phyloP scores from a whole-genome alignment of 108 stramenopile species.

The Pseudonitzschia multistriata region DNA sequence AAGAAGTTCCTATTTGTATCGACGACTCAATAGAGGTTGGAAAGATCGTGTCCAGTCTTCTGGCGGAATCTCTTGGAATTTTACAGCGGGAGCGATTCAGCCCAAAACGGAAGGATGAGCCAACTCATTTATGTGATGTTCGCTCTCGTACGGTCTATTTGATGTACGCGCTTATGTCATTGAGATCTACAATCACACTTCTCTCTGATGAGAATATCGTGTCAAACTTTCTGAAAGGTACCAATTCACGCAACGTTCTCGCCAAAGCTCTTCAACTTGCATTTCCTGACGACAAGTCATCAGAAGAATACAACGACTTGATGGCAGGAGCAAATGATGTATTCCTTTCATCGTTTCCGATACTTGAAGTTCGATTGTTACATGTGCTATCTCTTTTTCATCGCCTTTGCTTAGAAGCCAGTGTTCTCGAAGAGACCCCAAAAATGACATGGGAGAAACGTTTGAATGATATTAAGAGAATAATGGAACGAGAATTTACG shows the following conservation, averaged over 20 bases:
- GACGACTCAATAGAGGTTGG: constrained; percentile 23
- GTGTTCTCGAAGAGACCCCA: constrained; percentile 2
- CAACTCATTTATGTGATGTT: neutral
- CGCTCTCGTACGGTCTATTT: constrained; percentile 10
- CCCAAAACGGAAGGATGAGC: neutral
- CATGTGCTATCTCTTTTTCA: constrained; percentile 19
- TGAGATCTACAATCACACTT: constrained; percentile 33
- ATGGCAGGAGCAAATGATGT: neutral
- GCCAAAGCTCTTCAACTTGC: constrained; percentile 31
- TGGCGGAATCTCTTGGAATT: constrained; percentile 8
- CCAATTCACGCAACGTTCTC: constrained; percentile 12
- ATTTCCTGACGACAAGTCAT: constrained; percentile 14
- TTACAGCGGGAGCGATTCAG: neutral
- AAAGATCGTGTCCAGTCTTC: neutral
- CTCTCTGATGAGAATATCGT: constrained; percentile 38
- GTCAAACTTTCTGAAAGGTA: constrained; percentile 18
- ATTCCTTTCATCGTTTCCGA: constrained; percentile 28
- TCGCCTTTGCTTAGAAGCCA: neutral
- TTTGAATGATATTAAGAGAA: neutral
- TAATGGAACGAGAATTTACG: neutral
- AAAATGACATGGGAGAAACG: constrained; percentile 6
- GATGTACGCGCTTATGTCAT: constrained; percentile 25
- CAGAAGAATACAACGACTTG: neutral
- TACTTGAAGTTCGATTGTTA: constrained; percentile 26
- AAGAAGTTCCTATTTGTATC: constrained; percentile 59